Evolutionary conservation across 768 basidiomycete species (phyloP).

Genomic region (Russula sp.): DNA sequence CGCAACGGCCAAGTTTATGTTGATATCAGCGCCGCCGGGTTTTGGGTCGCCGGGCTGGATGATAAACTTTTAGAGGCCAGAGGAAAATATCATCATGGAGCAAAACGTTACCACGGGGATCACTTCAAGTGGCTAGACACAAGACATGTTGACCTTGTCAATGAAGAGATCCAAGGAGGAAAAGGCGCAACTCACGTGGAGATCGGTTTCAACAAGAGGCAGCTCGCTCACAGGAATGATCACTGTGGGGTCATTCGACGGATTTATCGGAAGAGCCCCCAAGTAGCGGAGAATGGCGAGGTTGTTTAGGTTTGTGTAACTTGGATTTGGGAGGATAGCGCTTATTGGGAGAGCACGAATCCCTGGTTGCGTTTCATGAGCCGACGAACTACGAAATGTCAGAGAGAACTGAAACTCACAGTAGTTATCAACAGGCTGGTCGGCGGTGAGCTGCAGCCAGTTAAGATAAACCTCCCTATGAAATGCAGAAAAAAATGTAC

Average conservation of each 20-base stretch:
- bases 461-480: background rate
- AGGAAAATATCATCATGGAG: too few relatives aligned
- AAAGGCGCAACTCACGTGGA: conserved; percentile 17
- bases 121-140: background rate
- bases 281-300: conserved; percentile 28
- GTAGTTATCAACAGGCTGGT: conserved; percentile 30
- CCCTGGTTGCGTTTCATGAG: conserved; percentile 19
- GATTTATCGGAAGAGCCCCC: conserved; percentile 13
- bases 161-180: too few relatives aligned
- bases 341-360: conserved; percentile 18
- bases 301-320: conserved; percentile 4
- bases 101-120: background rate
- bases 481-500: background rate
- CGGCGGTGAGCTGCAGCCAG: conserved; percentile 22
- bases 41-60: conserved; percentile 14
- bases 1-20: conserved; percentile 12
- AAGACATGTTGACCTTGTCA: background rate
- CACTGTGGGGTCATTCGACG: conserved; percentile 3
- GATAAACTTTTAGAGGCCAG: background rate
- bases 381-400: conserved; percentile 22
- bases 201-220: conserved; percentile 22
- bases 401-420: background rate
- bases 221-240: conserved; percentile 7
- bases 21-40: conserved; percentile 28
- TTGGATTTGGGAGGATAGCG: too few relatives aligned